Base-by-base conservation (phyloP, 2,329 filamentous ascomycete genomes). In the Ceratocystis ficicola region DNA sequence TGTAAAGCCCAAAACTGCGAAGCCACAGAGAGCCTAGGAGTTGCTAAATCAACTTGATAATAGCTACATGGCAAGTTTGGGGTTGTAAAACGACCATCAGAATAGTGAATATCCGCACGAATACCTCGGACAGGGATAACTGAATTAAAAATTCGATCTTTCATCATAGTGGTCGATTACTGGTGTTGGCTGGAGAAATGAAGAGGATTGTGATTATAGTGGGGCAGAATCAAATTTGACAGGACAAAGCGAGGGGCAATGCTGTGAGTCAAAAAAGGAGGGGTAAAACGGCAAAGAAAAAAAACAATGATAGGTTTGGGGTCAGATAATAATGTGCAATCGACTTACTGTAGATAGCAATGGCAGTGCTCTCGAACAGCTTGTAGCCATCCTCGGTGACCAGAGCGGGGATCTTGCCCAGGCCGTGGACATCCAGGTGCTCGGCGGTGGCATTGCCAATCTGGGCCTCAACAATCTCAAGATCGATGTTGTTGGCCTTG, bases 401-500 rank as follows among this genome's bases (percentile, higher is more conserved):
- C 76, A 99, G 97, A 75, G 91, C 88, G 71, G 94, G 94, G 75
- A 97, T 82, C 84, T 93, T 95, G 80, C 88, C 88, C 70, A 96
- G 87, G 74, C 86, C 85, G 84, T 90, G 95, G 78, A 89, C 77
- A 81, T 90, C 88, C 74, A 86, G 80, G 83, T 95, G 95, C 75
- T 95, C 91, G 70, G 81, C 77, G 71, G 83, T 82, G 71, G 87
- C 79, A 73, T 86, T 86, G 70, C 77, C 77, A 69, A 83, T 81
- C 76, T 87, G 80, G 70, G 86, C 88, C 73, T 88, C 79, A 72
- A 94, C 87, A 71, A 92, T 78, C 79, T 96, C 90, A 73, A 99
- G 78, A 71, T 97, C 91, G 76, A 99, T 85, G 77, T 88, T 86
- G 81, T 97, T 97, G 81, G 90, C 91, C 87, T 99, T 97, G 73